Conservation (phyloP, 768 basidiomycete genomes). For the Termitomyces sp. region DNA sequence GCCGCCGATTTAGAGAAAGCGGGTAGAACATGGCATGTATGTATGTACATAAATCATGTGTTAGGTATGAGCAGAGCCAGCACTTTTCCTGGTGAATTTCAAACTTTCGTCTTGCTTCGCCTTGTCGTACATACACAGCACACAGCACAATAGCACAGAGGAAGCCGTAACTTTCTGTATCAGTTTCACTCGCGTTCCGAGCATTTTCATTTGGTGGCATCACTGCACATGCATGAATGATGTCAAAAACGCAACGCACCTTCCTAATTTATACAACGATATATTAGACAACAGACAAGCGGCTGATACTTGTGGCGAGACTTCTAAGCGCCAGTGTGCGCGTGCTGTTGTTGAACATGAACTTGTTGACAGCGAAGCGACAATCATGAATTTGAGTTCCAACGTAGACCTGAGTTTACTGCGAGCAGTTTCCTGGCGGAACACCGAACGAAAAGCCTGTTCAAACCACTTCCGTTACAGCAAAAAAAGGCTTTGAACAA, state of each 20-base stretch:
- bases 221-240: not conserved
- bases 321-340: not conserved
- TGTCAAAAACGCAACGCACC: not conserved
- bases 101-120: too few species aligned
- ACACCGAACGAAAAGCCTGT: not conserved
- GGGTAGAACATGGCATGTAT: too few species aligned
- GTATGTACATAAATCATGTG: not conserved
- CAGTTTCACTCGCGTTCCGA: too few species aligned
- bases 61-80: not conserved
- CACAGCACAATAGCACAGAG: too few species aligned
- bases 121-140: too few species aligned
- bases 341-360: not conserved
- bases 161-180: too few species aligned
- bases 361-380: not conserved
- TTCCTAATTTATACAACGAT: too few species aligned
- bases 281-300: too few species aligned
- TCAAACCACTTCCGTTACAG: too few species aligned
- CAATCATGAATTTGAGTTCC: not conserved
- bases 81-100: too few species aligned
- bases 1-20: not conserved
- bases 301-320: not conserved
- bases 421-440: not conserved
- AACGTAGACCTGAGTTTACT: not conserved
- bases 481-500: too few species aligned
- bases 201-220: too few species aligned